Base-by-base conservation (phyloP, 495 filamentous ascomycete species). In the Penicillium antarcticum region DNA sequence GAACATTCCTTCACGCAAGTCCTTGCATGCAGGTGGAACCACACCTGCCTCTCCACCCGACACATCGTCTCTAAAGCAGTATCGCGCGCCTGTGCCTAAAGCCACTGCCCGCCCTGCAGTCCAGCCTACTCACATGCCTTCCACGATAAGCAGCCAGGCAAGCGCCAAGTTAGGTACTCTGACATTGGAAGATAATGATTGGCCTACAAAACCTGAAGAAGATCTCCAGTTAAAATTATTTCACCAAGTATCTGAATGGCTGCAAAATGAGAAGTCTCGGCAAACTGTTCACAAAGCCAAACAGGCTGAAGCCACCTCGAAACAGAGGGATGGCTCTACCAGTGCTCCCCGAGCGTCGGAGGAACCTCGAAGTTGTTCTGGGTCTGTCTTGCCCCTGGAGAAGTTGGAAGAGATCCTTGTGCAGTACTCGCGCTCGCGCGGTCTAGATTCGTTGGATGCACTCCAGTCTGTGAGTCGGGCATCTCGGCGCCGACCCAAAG, bases 231-330 rank as follows among this genome's bases (percentile, higher is more conserved):
- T 29, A 7, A 60, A 47, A 45, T 69, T 96, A 6, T 63, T 92
- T 33, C 74, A 80, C 36, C 88, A 92, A 62, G 83, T 96, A 18
- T 73, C 77, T 14, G 82, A 86, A 50, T 96, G 91, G 91, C 74
- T 96, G 35, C 79, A 89, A 45, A 77, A 81, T 35, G 89, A 95
- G 66, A 88, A 87, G 67, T 63, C 72, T 19, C 89, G 85, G 65
- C 81, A 76, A 57, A 76, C 75, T 44, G 65, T 69, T 16, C 75
- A 74, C 44, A 80, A 78, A 51, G 57, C 57, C 18, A 60, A 60
- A 1, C 52, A 53, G 32, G 44, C 49, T 57, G 63, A 72, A 6
- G 73, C 68, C 48, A 50, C 33, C 29, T 56, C 52, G 36, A 42
- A 41, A 21, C 49, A 52, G 32, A 40, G 47, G 37, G 68, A 66